Percentiles rank a stretch among this genome's conserved stretches.
Evolutionary conservation across 106 monocot species (phyloP).

Genomic region (Dendrobium huoshanense): DNA sequence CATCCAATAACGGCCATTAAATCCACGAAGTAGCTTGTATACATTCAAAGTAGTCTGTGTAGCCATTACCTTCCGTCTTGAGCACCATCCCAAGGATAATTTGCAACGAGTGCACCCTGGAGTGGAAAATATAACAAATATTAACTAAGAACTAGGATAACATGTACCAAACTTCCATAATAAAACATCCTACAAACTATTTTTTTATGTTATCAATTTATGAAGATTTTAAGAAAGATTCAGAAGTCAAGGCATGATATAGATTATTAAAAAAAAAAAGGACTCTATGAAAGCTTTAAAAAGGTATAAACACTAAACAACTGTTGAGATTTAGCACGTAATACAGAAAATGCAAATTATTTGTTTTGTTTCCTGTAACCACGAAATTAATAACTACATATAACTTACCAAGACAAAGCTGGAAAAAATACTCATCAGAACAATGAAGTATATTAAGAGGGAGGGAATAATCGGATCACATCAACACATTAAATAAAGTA

Average conservation of each 20-base stretch:
- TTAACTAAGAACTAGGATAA: not conserved
- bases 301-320: not conserved
- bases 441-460: not conserved
- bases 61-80: conserved; percentile 53
- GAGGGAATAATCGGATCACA: not conserved
- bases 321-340: not conserved
- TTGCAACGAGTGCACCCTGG: conserved; percentile 98
- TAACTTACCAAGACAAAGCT: not conserved
- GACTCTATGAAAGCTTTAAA: not conserved
- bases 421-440: not conserved
- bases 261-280: not conserved
- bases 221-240: not conserved
- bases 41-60: not conserved
- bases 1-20: not conserved
- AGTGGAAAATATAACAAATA: conserved; percentile 14
- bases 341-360: not conserved
- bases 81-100: conserved; percentile 99
- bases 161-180: not conserved
- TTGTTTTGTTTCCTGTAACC: not conserved
- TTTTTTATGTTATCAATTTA: not conserved
- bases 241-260: not conserved
- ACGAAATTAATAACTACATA: not conserved
- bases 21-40: not conserved
- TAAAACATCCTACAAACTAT: not conserved
- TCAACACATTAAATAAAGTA: not conserved